phyloP scores from a whole-genome alignment of 208 protist species.

The Tritrichomonas musculus region DNA sequence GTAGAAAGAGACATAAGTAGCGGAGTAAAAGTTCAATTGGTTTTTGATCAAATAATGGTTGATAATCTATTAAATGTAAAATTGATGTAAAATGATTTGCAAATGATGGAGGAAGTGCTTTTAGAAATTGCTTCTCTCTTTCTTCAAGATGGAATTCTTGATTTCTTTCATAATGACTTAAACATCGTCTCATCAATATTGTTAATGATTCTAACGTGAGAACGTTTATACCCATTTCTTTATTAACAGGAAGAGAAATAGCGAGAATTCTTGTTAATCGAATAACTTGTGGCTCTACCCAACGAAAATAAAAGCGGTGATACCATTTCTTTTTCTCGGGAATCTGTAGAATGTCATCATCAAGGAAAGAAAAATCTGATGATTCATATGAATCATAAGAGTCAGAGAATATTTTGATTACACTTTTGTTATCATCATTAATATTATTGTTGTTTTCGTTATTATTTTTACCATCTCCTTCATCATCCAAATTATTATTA shows the following conservation, averaged over 20 bases:
- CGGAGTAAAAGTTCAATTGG: not conserved
- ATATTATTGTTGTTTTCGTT: too few species aligned
- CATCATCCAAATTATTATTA: too few species aligned
- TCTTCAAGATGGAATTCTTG: not conserved
- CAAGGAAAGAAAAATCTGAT: too few species aligned
- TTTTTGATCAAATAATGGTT: not conserved
- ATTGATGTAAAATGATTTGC: not conserved
- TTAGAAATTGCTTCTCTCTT: not conserved
- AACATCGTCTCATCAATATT: not conserved
- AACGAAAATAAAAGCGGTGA: not conserved
- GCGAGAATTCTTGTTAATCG: not conserved
- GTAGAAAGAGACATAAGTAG: not conserved
- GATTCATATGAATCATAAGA: too few species aligned
- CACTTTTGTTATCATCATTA: too few species aligned
- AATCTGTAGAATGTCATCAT: too few species aligned
- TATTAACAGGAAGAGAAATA: not conserved
- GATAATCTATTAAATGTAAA: not conserved
- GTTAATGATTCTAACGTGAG: not conserved
- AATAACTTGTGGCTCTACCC: not conserved
- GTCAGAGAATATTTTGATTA: too few species aligned
- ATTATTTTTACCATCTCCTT: too few species aligned
- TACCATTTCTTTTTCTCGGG: not conserved
- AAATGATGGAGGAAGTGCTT: not conserved
- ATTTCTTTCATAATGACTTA: not conserved
- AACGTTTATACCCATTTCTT: not conserved